These are phyloP conservation scores for Umbelopsis ramanniana DNA, from an alignment of 192 early-diverging fungal genomes.

Conservation along the genomic window DNA sequence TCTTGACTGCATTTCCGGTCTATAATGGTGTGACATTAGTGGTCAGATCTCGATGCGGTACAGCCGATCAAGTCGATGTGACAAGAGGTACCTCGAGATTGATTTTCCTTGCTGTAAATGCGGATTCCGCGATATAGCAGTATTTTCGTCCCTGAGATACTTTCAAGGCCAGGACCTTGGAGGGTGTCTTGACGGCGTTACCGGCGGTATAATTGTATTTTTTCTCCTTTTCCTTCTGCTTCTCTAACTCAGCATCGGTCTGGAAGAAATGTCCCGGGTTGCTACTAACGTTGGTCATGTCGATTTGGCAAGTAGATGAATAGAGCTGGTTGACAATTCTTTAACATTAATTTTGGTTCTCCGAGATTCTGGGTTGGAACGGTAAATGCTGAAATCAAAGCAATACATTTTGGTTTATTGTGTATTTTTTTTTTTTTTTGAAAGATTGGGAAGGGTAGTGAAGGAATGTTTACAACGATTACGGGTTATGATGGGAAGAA, in stretches of 20 bases:
- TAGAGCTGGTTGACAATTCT: no score
- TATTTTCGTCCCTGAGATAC: conserved; percentile 42
- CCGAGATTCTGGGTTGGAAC: neutral
- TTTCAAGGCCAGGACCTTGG: conserved; percentile 66
- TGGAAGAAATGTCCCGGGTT: conserved; percentile 76
- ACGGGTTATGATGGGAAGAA: neutral
- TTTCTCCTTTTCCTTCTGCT: conserved; percentile 50
- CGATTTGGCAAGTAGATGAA: conserved; percentile 16
- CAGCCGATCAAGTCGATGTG: neutral
- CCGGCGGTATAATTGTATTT: conserved; percentile 67
- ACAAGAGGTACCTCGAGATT: conserved; percentile 58
- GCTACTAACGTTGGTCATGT: conserved; percentile 58
- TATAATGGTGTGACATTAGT: conserved; percentile 27
- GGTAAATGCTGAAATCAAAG: neutral
- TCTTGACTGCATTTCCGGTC: conserved; percentile 55
- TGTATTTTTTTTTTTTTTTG: neutral
- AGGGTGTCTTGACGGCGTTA: conserved; percentile 59
- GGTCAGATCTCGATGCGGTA: neutral
- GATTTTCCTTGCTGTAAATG: conserved; percentile 68
- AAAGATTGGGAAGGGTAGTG: neutral
- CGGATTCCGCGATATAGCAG: conserved; percentile 74
- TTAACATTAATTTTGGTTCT: neutral
- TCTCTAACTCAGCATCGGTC: conserved; percentile 67
- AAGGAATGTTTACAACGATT: neutral
- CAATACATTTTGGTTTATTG: neutral